Percentiles rank a stretch among this genome's conserved stretches.
Evolutionary conservation across 441 rosid genomes (phyloP).

Genomic region (Pelargonium myrrhifolium): DNA sequence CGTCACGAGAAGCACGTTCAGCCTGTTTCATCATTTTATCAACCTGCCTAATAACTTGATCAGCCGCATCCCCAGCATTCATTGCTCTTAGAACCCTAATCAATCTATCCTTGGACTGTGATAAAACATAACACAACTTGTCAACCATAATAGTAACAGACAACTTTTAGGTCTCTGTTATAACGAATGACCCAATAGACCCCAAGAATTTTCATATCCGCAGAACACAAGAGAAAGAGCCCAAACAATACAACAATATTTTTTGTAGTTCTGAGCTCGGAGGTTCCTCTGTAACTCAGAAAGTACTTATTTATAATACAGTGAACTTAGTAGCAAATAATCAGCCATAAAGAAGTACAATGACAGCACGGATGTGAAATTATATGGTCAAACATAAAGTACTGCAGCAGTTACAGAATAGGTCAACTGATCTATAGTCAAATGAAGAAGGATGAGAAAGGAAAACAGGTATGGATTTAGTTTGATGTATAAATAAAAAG

Average conservation of each 20-base stretch:
- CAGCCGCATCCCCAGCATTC: slow-evolving; percentile 98
- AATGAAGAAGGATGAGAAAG: neutral
- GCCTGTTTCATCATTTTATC: slow-evolving; percentile 72
- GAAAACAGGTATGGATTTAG: neutral
- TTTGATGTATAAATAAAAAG: slow-evolving; percentile 11
- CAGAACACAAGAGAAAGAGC: slow-evolving; percentile 1
- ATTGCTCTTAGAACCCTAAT: slow-evolving; percentile 72
- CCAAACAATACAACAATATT: neutral
- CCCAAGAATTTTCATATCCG: slow-evolving; percentile 7
- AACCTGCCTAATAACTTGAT: slow-evolving; percentile 93
- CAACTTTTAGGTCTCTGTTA: neutral
- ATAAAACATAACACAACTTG: slow-evolving; percentile 17
- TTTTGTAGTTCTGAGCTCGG: neutral
- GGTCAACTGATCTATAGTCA: neutral
- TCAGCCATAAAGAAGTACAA: neutral
- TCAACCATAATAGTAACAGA: slow-evolving; percentile 20
- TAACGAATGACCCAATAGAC: neutral
- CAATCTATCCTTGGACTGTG: slow-evolving; percentile 87
- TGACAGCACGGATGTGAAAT: neutral
- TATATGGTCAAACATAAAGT: neutral
- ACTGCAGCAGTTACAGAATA: neutral
- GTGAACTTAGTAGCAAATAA: neutral
- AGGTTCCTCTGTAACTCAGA: slow-evolving; percentile 8
- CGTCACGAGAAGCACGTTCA: slow-evolving; percentile 88
- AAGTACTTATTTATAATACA: neutral